Percentiles rank a stretch among this genome's conserved stretches.
These are phyloP conservation scores for Helicostylum pulchrum DNA, from an alignment of 192 early-diverging fungal species.

Conservation along the genomic window DNA sequence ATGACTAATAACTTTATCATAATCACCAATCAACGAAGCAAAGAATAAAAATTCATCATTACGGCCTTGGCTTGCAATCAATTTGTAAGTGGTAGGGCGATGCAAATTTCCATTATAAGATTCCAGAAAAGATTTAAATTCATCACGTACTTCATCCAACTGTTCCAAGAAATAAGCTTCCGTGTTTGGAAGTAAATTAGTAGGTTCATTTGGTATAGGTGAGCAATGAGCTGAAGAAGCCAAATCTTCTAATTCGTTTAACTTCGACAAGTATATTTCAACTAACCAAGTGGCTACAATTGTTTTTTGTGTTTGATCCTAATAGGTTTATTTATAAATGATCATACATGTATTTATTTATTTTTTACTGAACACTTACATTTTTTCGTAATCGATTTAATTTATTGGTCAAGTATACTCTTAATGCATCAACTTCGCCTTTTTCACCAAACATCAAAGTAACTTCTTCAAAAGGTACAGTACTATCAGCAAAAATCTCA, in stretches of 20 bases:
- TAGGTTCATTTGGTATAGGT: not conserved
- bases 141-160: slow-evolving; percentile 54
- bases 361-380: slow-evolving; percentile 41
- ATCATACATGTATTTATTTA: not conserved
- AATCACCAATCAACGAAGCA: slow-evolving; percentile 81
- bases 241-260: slow-evolving; percentile 65
- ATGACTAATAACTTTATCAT: slow-evolving; percentile 80
- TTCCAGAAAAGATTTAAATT: slow-evolving; percentile 72
- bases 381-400: slow-evolving; percentile 61
- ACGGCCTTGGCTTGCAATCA: slow-evolving; percentile 85
- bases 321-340: not conserved
- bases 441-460: slow-evolving; percentile 77
- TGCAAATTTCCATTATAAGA: slow-evolving; percentile 65
- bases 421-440: slow-evolving; percentile 56
- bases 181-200: slow-evolving; percentile 36
- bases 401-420: slow-evolving; percentile 75
- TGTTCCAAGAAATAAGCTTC: slow-evolving; percentile 56
- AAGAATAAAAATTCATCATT: slow-evolving; percentile 79
- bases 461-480: slow-evolving; percentile 88
- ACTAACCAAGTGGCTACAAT: slow-evolving; percentile 86
- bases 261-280: slow-evolving; percentile 78
- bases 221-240: slow-evolving; percentile 33
- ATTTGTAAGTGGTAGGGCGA: slow-evolving; percentile 69
- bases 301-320: slow-evolving; percentile 78
- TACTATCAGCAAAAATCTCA: slow-evolving; percentile 80